Base-by-base conservation (phyloP, 805 yeast species). In the Kluyveromyces nonfermentans region DNA sequence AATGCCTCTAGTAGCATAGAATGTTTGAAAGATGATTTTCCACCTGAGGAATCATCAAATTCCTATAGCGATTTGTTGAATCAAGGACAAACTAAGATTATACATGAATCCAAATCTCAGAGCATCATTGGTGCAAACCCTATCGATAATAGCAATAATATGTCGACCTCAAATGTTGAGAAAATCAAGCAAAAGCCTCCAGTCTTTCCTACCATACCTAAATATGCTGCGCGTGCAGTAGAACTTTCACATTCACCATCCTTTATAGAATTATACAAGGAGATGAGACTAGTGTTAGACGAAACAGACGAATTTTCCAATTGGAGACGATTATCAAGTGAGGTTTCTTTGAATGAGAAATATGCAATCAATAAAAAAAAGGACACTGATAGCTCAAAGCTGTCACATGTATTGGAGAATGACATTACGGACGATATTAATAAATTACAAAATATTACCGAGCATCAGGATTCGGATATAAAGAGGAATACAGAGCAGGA, bases 251-350 rank as follows among this genome's bases (percentile, higher is more conserved):
- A 55, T 41, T 62, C 66, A 2, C 54, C 60, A 16, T 62, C 66
- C 0, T 59, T 55, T 40, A 46, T 53, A 15, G 63, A 62, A 40
- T 42, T 62, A 19, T 62, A 60, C 37, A 54, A 57, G 30, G 59
- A 54, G 28, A 62, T 61, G 57, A 45, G 62, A 34, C 33, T 54
- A 5, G 61, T 62, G 5, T 45, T 62, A 15, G 66, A 59, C 48
- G 61, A 57, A 16, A 41, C 48, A 14, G 66, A 62, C 46, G 63
- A 62, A 8, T 46, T 48, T 14, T 59, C 57, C 35, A 62, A 60
- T 41, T 62, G 66, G 66, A 56, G 50, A 35, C 52, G 58, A 10
- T 42, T 60, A 17, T 48, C 59, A 1, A 51, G 57, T 19, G 58
- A 58, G 8, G 37, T 40, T 7, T 52, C 60, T 5, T 39, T 46